Base-by-base conservation (phyloP, 148 eudicot genomes). In the Vaccinium corymbosum region DNA sequence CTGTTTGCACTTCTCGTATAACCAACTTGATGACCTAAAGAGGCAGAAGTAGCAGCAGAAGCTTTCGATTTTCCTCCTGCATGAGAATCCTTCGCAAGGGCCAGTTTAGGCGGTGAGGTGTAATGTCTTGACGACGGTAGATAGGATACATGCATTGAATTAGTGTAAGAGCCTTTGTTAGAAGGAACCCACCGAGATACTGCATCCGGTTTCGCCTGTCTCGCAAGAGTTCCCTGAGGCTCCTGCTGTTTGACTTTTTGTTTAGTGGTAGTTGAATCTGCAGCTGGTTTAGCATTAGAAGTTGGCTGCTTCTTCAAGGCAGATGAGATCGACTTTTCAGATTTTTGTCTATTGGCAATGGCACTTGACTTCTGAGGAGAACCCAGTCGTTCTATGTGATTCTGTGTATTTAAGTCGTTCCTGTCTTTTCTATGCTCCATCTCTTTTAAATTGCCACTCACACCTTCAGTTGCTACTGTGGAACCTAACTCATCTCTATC, bases 81-180 rank as follows among this genome's bases (percentile, higher is more conserved):
- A 72, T 49, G 80, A 83, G 90, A 57, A 83, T 91, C 94, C 85
- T 93, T 91, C 48, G 82, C 82, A 84, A 89, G 87, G 71, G 91
- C 88, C 66, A 91, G 77, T 29, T 86, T 83, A 68, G 92, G 88
- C 25, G 98, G 99, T 79, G 95, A 92, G 86, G 94, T 94, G 75
- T 91, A 89, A 84, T 89, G 82, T 85, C 95, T 91, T 75, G 93
- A 87, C 59, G 91, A 92, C 14, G 96, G 73, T 68, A 68, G 98
- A 90, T 92, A 93, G 2, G 88, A 87, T n/a, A 95, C 93, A 85
- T 94, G 99, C 99, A 95, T 92, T 52, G 97, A 97, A 79, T 93
- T 92, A 74, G 93, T 92, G 86, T 90, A 92, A 79, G 94, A 88
- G 32, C 95, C 97, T 89, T 92, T 94, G 85, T 95, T 94, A 62